phyloP scores from a whole-genome alignment of 352 stramenopile species.

The Phytophthora hybrid region DNA sequence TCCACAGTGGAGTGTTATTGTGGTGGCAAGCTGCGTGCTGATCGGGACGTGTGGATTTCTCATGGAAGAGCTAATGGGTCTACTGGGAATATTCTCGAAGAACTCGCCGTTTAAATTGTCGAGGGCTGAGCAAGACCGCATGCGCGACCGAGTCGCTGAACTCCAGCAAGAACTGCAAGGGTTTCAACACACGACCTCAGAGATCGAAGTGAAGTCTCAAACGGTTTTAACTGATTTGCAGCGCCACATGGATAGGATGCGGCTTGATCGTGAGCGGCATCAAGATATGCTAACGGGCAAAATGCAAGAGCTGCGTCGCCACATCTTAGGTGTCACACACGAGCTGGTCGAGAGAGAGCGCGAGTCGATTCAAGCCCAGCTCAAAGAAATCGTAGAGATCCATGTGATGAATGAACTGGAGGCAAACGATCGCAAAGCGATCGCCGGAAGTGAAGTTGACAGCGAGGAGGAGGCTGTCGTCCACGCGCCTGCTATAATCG shows the following conservation, averaged over 20 bases:
- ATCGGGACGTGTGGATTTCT: slow-evolving; percentile 63
- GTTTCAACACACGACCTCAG: slow-evolving; percentile 54
- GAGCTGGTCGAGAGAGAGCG: slow-evolving; percentile 70
- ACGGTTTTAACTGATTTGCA: slow-evolving; percentile 61
- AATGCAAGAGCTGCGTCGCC: slow-evolving; percentile 65
- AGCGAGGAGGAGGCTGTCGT: slow-evolving; percentile 9
- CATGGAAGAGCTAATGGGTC: slow-evolving; percentile 57
- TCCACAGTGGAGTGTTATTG: slow-evolving; percentile 54
- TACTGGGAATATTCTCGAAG: slow-evolving; percentile 44
- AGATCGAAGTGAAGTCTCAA: slow-evolving; percentile 70
- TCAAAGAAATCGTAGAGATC: slow-evolving; percentile 44
- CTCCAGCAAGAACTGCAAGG: slow-evolving; percentile 63
- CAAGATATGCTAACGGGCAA: slow-evolving; percentile 69
- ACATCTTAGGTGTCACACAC: slow-evolving; percentile 59
- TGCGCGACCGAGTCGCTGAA: slow-evolving; percentile 53
- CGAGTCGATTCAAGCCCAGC: slow-evolving; percentile 49
- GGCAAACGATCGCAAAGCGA: not conserved
- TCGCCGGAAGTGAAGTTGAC: not conserved
- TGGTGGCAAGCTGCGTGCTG: slow-evolving; percentile 49
- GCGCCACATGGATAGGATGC: slow-evolving; percentile 56
- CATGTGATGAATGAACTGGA: slow-evolving; percentile 16
- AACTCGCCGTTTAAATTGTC: slow-evolving; percentile 40
- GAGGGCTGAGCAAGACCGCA: slow-evolving; percentile 46
- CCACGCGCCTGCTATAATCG: not conserved
- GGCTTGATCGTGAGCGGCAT: slow-evolving; percentile 58